Base-by-base conservation (phyloP, 768 basidiomycete species). In the Tylopilus vinaceipallidus region DNA sequence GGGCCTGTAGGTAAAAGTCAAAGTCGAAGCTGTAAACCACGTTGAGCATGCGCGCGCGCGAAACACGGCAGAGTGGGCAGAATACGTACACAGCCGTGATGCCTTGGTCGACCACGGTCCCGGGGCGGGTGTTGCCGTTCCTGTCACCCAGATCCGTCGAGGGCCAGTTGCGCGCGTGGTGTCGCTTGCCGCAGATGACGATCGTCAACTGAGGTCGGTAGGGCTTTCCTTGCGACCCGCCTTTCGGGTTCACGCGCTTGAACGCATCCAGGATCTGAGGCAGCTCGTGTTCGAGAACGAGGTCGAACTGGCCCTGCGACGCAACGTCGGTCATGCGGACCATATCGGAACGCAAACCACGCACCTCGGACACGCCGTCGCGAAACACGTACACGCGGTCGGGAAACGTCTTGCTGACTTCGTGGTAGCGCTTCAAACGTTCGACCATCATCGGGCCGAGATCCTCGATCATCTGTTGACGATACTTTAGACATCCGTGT, bases 351-450 rank as follows among this genome's bases (percentile, higher is more conserved):
- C 23, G 38, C 16, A 39, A 13, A 34, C 20, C 6, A 60, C 77
- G 12, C 50, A 85, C 88, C 74, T 88, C 86, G 1, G 88, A 90
- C 3, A 91, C 88, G 34, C 90, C 91, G 65, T 91, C 88, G 14
- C 91, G 81, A 58, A 83, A 93, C 7, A 92, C 73, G 29, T 86
- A 68, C 6, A 93, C 74, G 3, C 88, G 76, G 1, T 82, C 76
- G 0, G 91, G 91, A 1, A 92, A 72, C 0, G 58, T 47, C 50
- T 66, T 77, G 54, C 79, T 87, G 61, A 75, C 80, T 63, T 66
- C 71, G 55, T 80, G 71, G 56, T 79, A 92, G 3, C 73, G 55
- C 43, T 73, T 67, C 30, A 92, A 67, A 2, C 91, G 78, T 49
- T 92, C 90, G 4, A 83, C 66, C 56, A 91, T 71, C 88, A 91